These are phyloP conservation scores for Jaapia argillacea DNA, from an alignment of 768 basidiomycete species.

Conservation along the genomic window DNA sequence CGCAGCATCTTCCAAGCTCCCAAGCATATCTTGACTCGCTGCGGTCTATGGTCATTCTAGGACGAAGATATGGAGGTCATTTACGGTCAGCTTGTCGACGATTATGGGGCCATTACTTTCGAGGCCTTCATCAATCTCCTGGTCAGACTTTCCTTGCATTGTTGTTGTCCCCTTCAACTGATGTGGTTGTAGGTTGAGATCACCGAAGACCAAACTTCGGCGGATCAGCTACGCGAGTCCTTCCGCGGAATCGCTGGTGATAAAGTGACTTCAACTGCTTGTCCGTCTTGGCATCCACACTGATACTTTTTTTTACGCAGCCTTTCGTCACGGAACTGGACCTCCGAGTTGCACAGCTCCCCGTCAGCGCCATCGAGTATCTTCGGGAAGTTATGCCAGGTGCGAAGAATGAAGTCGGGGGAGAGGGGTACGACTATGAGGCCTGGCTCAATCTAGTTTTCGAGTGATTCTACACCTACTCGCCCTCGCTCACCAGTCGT, in stretches of 20 bases:
- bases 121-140: slow-evolving; percentile 93
- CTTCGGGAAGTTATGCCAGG: slow-evolving; percentile 75
- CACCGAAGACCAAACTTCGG: slow-evolving; percentile 89
- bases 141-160: slow-evolving; percentile 30
- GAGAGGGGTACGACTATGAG: slow-evolving; percentile 74
- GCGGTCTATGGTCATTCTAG: slow-evolving; percentile 22
- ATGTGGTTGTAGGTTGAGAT: slow-evolving; percentile 66
- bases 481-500: too few relatives aligned
- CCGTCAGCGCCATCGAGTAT: slow-evolving; percentile 67
- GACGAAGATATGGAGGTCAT: slow-evolving; percentile 85
- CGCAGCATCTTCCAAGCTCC: slow-evolving; percentile 10
- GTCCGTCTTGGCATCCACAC: background rate
- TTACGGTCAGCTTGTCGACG: slow-evolving; percentile 66
- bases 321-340: slow-evolving; percentile 92
- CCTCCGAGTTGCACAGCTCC: slow-evolving; percentile 74
- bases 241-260: slow-evolving; percentile 88
- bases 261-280: slow-evolving; percentile 45
- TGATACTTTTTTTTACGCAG: slow-evolving; percentile 28
- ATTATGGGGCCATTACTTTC: slow-evolving; percentile 85
- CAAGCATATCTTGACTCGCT: background rate
- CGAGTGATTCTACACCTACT: slow-evolving; percentile 20
- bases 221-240: slow-evolving; percentile 84
- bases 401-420: slow-evolving; percentile 38
- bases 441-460: slow-evolving; percentile 76
- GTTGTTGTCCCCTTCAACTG: background rate